Percentiles rank a stretch among this genome's conserved stretches.
Conservation (phyloP, 306 rosid species). For the Pyrus betulifolia region DNA sequence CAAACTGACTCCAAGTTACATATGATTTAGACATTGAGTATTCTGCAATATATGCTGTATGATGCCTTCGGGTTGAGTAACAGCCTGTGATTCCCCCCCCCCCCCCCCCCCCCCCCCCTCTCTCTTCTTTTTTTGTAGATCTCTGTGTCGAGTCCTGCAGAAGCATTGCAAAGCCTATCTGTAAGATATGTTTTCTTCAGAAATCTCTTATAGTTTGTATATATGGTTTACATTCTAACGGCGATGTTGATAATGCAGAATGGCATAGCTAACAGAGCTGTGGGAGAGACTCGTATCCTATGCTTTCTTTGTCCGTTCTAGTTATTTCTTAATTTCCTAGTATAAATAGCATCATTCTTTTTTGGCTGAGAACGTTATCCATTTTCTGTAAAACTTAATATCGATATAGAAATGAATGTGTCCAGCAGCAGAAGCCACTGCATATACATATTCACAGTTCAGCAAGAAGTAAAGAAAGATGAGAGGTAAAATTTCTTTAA, state of each 20-base stretch:
- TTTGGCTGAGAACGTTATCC: not conserved
- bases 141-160: constrained; percentile 33
- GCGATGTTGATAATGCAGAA: constrained; percentile 37
- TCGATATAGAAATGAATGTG: constrained; percentile 62
- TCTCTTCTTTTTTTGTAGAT: constrained; percentile 30
- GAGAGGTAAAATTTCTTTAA: constrained; percentile 35
- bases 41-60: not conserved
- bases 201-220: constrained; percentile 1
- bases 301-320: not conserved
- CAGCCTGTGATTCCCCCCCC: not conserved
- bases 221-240: constrained; percentile 13
- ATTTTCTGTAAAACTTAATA: constrained; percentile 24
- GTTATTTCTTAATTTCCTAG: not conserved
- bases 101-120: not conserved
- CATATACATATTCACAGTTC: constrained; percentile 62
- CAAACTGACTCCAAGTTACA: not conserved
- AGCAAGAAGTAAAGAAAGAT: constrained; percentile 38
- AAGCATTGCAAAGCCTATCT: constrained; percentile 58
- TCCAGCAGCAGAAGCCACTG: constrained; percentile 90
- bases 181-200: constrained; percentile 44
- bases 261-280: constrained; percentile 81
- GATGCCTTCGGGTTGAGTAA: constrained; percentile 2
- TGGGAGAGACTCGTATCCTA: constrained; percentile 89
- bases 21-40: not conserved
- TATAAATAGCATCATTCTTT: not conserved